Evolutionary conservation across 768 basidiomycete species (phyloP).

Genomic region (Trametes meyenii): DNA sequence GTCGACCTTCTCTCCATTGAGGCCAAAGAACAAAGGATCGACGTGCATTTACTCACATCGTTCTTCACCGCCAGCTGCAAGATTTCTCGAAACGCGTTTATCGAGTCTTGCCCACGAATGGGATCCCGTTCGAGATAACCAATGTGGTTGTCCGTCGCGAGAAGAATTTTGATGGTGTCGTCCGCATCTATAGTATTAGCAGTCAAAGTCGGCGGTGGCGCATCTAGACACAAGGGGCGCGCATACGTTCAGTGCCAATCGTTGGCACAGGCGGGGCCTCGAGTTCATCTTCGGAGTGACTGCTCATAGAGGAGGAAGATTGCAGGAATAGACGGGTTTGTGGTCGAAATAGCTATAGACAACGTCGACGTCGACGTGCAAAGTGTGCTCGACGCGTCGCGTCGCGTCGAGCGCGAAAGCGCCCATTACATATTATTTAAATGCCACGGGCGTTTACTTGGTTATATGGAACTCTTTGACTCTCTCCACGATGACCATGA

Average conservation of each 20-base stretch:
- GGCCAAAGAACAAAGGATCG: background rate
- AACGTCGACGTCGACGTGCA: background rate
- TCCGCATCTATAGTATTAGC: conserved; percentile 53
- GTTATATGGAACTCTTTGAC: no score
- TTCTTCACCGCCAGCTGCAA: conserved; percentile 87
- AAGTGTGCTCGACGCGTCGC: conserved; percentile 23
- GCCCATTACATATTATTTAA: no score
- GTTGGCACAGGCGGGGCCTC: conserved; percentile 34
- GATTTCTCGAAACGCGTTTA: conserved; percentile 94
- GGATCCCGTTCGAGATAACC: conserved; percentile 96
- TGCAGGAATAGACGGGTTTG: background rate
- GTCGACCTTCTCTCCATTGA: conserved; percentile 67
- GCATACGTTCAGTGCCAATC: conserved; percentile 40
- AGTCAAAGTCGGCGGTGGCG: background rate
- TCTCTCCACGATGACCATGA: no score
- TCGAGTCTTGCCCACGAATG: conserved; percentile 90
- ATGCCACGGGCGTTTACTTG: no score
- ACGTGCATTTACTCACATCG: conserved; percentile 58
- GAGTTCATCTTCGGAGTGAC: conserved; percentile 24
- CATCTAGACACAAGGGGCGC: background rate
- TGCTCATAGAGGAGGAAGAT: conserved; percentile 6
- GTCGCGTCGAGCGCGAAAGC: conserved; percentile 15
- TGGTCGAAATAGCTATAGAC: background rate
- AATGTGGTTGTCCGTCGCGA: conserved; percentile 96
- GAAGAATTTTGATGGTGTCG: conserved; percentile 78